A percentile compares a stretch with the other conserved stretches of the same genome.
These are phyloP conservation scores for Trichomonas gallinae DNA, from an alignment of 208 protist genomes.

Conservation along the genomic window DNA sequence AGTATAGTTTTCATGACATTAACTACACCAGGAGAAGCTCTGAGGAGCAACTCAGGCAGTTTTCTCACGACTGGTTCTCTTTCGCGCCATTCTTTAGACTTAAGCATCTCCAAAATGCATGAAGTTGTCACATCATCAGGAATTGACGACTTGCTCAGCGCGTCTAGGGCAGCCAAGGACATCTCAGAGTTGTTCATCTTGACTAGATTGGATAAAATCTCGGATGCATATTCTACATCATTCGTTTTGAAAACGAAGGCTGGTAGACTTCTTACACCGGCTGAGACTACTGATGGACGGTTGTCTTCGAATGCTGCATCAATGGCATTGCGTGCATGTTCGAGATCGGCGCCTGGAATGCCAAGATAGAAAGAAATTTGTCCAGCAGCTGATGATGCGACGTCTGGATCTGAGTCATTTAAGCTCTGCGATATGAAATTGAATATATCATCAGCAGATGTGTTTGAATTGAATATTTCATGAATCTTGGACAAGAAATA, in stretches of 20 bases:
- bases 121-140: neutral
- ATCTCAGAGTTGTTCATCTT: neutral
- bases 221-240: neutral
- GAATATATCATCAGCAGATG: neutral
- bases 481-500: neutral
- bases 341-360: neutral
- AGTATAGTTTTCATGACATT: neutral
- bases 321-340: neutral
- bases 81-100: neutral
- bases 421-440: neutral
- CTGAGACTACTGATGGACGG: neutral
- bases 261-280: neutral
- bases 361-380: neutral
- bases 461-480: neutral
- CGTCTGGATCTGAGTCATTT: neutral
- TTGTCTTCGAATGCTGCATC: neutral
- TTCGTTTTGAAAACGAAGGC: neutral
- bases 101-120: neutral
- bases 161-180: neutral
- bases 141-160: neutral
- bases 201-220: neutral
- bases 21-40: neutral
- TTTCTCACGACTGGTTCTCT: neutral
- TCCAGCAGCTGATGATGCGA: neutral
- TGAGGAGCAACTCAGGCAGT: neutral